phyloP scores from a whole-genome alignment of 345 rosid species.

The Aurinia saxatilis region DNA sequence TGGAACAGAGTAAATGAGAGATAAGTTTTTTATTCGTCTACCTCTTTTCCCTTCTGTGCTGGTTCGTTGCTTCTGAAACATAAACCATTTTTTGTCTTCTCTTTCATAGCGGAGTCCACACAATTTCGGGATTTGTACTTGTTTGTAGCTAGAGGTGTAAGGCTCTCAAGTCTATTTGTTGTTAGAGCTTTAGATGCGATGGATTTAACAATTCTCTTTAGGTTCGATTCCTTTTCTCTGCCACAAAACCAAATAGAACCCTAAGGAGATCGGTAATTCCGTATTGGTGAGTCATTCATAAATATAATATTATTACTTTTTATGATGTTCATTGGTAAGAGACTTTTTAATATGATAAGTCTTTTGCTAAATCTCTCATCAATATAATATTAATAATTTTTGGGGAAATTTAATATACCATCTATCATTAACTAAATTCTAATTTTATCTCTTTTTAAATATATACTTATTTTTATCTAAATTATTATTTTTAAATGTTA shows the following conservation, averaged over 20 bases:
- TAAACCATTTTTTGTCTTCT: constrained; percentile 35
- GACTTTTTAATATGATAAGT: too few species aligned
- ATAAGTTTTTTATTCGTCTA: constrained; percentile 15
- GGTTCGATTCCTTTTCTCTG: constrained; percentile 41
- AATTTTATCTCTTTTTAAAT: too few species aligned
- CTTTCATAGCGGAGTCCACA: constrained; percentile 29
- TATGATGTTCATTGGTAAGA: too few species aligned
- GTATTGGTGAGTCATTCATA: too few species aligned
- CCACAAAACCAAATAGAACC: constrained; percentile 18
- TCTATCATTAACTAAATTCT: too few species aligned
- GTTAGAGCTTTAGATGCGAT: constrained; percentile 33
- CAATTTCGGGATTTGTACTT: constrained; percentile 40
- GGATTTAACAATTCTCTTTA: constrained; percentile 31
- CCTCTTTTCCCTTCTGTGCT: constrained; percentile 69
- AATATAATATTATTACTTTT: too few species aligned
- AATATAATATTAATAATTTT: too few species aligned
- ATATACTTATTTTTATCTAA: too few species aligned
- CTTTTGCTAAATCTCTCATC: too few species aligned
- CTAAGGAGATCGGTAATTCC: too few species aligned
- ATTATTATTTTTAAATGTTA: too few species aligned
- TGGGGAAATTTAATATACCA: too few species aligned
- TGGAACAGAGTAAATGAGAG: constrained; percentile 2
- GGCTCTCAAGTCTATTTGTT: constrained; percentile 34
- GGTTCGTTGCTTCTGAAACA: constrained; percentile 47
- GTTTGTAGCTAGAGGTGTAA: constrained; percentile 30